Evolutionary conservation across 306 rosid genomes (phyloP).

Genomic region (Cicer chorassanicum): DNA sequence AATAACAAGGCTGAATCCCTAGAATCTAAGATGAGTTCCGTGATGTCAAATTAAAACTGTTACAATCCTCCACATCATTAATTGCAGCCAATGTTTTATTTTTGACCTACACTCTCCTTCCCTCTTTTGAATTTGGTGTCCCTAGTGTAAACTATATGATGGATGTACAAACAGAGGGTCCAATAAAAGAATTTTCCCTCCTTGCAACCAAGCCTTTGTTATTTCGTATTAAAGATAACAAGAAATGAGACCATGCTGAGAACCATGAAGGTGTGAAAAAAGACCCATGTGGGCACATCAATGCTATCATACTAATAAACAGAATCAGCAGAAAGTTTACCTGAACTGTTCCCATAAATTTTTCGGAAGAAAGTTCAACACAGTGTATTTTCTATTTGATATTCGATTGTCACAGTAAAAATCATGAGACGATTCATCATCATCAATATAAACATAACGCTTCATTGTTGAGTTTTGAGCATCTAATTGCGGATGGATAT

Average conservation of each 20-base stretch:
- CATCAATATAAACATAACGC: slow-evolving; percentile 84
- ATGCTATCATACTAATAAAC: slow-evolving; percentile 13
- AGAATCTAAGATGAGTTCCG: slow-evolving; percentile 34
- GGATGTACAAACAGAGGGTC: slow-evolving; percentile 25
- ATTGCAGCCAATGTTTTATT: slow-evolving; percentile 14
- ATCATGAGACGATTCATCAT: slow-evolving; percentile 69
- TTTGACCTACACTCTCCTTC: slow-evolving; percentile 33
- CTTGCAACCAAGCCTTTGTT: slow-evolving; percentile 22
- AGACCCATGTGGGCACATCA: slow-evolving; percentile 5
- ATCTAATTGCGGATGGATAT: slow-evolving; percentile 30
- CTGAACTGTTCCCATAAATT: slow-evolving; percentile 98
- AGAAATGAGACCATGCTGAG: slow-evolving; percentile 1
- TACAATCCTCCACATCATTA: slow-evolving; percentile 11
- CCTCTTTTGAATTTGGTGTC: slow-evolving; percentile 20
- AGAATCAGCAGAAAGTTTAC: slow-evolving; percentile 53
- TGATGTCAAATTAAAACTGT: slow-evolving; percentile 28
- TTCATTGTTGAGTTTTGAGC: slow-evolving; percentile 70
- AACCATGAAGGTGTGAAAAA: slow-evolving; percentile 33
- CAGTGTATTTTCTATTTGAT: slow-evolving; percentile 86
- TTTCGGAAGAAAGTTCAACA: slow-evolving; percentile 90
- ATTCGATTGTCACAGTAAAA: slow-evolving; percentile 81
- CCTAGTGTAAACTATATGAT: slow-evolving; percentile 33
- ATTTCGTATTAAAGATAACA: slow-evolving; percentile 31
- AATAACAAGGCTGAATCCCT: slow-evolving; percentile 28
- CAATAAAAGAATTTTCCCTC: slow-evolving; percentile 26